These are phyloP conservation scores for Macaranga tanarius DNA, from an alignment of 441 rosid genomes.

Conservation along the genomic window DNA sequence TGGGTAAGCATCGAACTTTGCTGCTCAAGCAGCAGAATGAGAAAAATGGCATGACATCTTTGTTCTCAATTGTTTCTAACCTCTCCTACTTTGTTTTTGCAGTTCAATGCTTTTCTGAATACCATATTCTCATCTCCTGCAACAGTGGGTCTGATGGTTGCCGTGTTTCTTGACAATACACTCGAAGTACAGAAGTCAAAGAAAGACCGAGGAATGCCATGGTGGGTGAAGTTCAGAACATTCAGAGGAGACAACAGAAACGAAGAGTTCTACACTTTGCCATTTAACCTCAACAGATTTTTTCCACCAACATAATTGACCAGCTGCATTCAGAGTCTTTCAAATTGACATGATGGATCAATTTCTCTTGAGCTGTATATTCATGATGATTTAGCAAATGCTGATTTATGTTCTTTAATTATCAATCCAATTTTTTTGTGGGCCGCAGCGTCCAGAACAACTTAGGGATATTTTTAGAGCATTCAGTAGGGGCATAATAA, in stretches of 20 bases:
- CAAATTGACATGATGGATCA: constrained; percentile 2
- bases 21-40: neutral
- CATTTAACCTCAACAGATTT: constrained; percentile 93
- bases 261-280: constrained; percentile 93
- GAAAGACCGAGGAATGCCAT: constrained; percentile 88
- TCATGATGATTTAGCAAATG: constrained; percentile 13
- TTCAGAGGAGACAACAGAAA: constrained; percentile 89
- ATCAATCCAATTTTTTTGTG: constrained; percentile 25
- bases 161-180: constrained; percentile 88
- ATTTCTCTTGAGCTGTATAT: constrained; percentile 1
- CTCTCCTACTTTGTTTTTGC: constrained; percentile 7
- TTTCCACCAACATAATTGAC: constrained; percentile 72
- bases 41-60: neutral
- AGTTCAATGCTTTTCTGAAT: constrained; percentile 95
- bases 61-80: neutral
- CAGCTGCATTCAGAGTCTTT: constrained; percentile 10
- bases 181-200: constrained; percentile 80
- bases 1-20: constrained; percentile 50
- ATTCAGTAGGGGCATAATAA: neutral
- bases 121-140: constrained; percentile 87
- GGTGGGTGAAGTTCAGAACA: constrained; percentile 98
- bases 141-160: constrained; percentile 71
- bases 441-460: constrained; percentile 24
- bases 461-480: constrained; percentile 11
- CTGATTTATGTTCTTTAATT: constrained; percentile 6